Conservation (phyloP, 225 moss, liverwort and hornwort species). For the Pleurozium schreberi region DNA sequence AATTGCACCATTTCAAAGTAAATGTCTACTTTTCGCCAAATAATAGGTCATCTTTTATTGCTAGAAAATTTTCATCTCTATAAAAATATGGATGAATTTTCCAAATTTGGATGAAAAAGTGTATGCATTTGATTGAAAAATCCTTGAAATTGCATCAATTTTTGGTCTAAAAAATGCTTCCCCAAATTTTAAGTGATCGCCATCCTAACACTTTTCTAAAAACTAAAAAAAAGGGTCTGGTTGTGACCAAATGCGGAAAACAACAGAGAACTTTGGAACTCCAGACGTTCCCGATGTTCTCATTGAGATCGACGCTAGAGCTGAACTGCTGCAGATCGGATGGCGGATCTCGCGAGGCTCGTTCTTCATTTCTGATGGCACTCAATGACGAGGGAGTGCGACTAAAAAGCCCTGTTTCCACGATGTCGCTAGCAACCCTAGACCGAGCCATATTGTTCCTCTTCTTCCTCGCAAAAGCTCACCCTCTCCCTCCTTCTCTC, state of each 20-base stretch:
- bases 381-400: background rate
- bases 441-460: background rate
- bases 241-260: background rate
- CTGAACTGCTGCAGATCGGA: background rate
- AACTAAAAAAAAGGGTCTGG: too few relatives aligned
- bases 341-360: background rate
- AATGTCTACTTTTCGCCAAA: too few relatives aligned
- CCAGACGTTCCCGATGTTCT: background rate
- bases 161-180: too few relatives aligned
- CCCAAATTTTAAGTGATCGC: too few relatives aligned
- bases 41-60: too few relatives aligned
- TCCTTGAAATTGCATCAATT: too few relatives aligned
- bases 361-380: background rate
- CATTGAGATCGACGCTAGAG: background rate
- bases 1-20: too few relatives aligned
- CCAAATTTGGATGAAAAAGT: too few relatives aligned
- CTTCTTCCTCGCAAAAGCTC: background rate
- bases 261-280: background rate
- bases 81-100: too few relatives aligned
- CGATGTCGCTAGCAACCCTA: constrained; percentile 13
- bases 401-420: background rate
- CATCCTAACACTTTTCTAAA: too few relatives aligned
- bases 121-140: too few relatives aligned
- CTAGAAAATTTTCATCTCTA: too few relatives aligned
- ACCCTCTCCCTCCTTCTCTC: background rate